These are phyloP conservation scores for Coemansia sp. DNA, from an alignment of 192 early-diverging fungal genomes.

Conservation along the genomic window DNA sequence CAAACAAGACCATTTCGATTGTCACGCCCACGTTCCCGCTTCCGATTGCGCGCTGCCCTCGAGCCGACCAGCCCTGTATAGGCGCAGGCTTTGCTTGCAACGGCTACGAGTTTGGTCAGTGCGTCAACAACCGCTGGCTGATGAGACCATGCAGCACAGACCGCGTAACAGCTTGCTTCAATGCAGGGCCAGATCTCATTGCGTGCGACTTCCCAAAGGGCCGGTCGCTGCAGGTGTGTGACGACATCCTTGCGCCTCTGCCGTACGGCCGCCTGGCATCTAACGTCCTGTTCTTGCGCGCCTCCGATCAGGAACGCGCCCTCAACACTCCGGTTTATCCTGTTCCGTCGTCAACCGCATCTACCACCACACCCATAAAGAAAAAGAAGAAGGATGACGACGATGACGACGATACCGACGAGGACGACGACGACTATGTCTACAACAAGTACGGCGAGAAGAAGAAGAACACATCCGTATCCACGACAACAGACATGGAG, in stretches of 20 bases:
- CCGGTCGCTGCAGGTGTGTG: conserved; percentile 48
- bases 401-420: conserved; percentile 36
- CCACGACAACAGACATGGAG: conserved; percentile 49
- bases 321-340: conserved; percentile 53
- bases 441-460: conserved; percentile 57
- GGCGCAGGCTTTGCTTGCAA: conserved; percentile 52
- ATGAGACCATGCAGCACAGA: conserved; percentile 55
- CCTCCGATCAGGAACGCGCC: conserved; percentile 49
- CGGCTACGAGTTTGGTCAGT: conserved; percentile 55
- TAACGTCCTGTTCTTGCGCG: conserved; percentile 48
- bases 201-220: conserved; percentile 56
- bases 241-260: conserved; percentile 44
- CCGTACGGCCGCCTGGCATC: conserved; percentile 50
- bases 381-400: conserved; percentile 47
- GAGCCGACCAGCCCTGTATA: conserved; percentile 46
- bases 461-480: conserved; percentile 49
- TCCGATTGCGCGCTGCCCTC: conserved; percentile 41
- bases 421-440: conserved; percentile 45
- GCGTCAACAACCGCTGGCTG: conserved; percentile 54
- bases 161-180: conserved; percentile 48
- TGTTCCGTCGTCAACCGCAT: conserved; percentile 16
- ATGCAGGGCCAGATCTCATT: conserved; percentile 40
- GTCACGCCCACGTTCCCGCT: conserved; percentile 51
- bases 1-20: conserved; percentile 43
- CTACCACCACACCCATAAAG: conserved; percentile 28